A percentile compares a stretch with the other conserved stretches of the same genome.
phyloP scores from a whole-genome alignment of 2,329 filamentous ascomycete species.

The Juglanconis juglandina region DNA sequence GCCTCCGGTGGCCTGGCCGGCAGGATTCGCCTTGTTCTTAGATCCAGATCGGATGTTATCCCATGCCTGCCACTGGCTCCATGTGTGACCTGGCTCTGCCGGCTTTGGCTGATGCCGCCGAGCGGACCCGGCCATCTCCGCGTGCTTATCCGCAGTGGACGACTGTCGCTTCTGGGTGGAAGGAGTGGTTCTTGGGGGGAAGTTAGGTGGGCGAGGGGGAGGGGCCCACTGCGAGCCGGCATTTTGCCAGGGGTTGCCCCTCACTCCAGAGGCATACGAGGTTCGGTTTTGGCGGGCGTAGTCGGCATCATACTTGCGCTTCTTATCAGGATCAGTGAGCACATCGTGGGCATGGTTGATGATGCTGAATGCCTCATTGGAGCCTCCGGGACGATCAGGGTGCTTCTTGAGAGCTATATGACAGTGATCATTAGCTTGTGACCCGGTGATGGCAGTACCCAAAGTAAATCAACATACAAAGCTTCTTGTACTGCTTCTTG shows the following conservation, averaged over 20 bases:
- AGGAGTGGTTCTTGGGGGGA: constrained; percentile 24
- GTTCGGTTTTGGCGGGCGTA: constrained; percentile 40
- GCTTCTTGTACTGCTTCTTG: constrained; percentile 81
- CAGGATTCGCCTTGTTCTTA: constrained; percentile 12
- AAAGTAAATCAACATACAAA: constrained; percentile 50
- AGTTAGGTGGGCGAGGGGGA: constrained; percentile 37
- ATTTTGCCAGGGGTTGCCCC: constrained; percentile 56
- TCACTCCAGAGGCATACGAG: constrained; percentile 54
- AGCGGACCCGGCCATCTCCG: constrained; percentile 20
- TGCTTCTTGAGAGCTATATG: constrained; percentile 74
- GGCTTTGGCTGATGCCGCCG: constrained; percentile 17
- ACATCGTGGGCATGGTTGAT: constrained; percentile 86
- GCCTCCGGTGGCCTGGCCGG: constrained; percentile 21
- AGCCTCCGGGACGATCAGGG: constrained; percentile 79
- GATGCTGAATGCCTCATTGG: constrained; percentile 78
- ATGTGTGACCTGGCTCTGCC: constrained; percentile 22
- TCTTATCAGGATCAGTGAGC: constrained; percentile 48
- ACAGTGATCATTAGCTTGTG: constrained; percentile 7
- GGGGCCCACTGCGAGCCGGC: constrained; percentile 47
- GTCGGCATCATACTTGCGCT: constrained; percentile 51
- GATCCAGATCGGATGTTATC: constrained; percentile 29
- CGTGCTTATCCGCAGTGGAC: constrained; percentile 15
- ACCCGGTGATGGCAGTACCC: background rate
- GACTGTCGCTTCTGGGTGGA: constrained; percentile 22
- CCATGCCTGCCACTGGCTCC: constrained; percentile 30